Evolutionary conservation across 352 stramenopile species (phyloP).

Genomic region (Phytophthora tentaculata): DNA sequence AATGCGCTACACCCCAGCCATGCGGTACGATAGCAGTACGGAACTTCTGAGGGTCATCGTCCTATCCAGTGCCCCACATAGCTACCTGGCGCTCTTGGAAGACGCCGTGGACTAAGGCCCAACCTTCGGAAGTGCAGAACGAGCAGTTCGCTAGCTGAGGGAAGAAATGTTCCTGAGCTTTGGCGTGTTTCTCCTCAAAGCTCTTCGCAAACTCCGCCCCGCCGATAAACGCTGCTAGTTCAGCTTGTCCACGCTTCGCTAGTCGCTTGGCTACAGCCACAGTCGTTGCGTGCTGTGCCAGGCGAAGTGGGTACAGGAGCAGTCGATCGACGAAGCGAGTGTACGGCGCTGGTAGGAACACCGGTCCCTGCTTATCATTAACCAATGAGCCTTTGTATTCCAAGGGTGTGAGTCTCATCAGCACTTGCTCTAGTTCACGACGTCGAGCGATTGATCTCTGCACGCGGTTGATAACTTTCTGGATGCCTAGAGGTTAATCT

Average conservation of each 20-base stretch:
- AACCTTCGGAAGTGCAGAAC: conserved; percentile 76
- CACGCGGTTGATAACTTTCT: conserved; percentile 62
- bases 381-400: conserved; percentile 52
- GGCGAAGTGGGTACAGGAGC: conserved; percentile 67
- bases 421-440: conserved; percentile 59
- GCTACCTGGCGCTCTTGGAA: conserved; percentile 58
- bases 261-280: conserved; percentile 57
- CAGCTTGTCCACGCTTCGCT: conserved; percentile 53
- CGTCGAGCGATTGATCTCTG: conserved; percentile 55
- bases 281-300: conserved; percentile 56
- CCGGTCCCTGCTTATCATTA: conserved; percentile 15
- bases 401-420: conserved; percentile 54
- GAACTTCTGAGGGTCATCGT: conserved; percentile 24
- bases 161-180: conserved; percentile 59
- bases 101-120: conserved; percentile 79
- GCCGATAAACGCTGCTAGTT: conserved; percentile 64
- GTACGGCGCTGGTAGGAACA: conserved; percentile 61
- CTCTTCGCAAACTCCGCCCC: conserved; percentile 71
- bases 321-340: conserved; percentile 65
- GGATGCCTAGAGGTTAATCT: conserved; percentile 67
- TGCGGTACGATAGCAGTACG: conserved; percentile 55
- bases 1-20: conserved; percentile 81
- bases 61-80: conserved; percentile 21
- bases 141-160: conserved; percentile 55
- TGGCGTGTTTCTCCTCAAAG: conserved; percentile 72